Base-by-base conservation (phyloP, 2,329 filamentous ascomycete species). In the Pseudogymnoascus sp. region DNA sequence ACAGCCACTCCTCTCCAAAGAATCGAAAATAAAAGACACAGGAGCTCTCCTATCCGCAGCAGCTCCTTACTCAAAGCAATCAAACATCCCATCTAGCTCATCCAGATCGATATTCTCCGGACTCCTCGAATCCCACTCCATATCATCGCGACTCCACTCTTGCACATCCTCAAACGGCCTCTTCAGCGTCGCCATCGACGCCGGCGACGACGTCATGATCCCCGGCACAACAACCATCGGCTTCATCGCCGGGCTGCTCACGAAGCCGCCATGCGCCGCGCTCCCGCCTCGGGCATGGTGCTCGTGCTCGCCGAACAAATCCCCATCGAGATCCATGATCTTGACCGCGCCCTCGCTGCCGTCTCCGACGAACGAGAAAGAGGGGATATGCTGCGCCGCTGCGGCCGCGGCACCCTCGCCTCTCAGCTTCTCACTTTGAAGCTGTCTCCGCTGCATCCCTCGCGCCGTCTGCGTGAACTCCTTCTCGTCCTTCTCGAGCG, bases 381-480 rank as follows among this genome's bases (percentile, higher is more conserved):
- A 53, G 3, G 43, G 43, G 57, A 67, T 60, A 61, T 66, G 64
- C 62, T 68, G 68, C 63, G 71, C 67, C 35, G n/a, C n/a, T n/a
- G 71, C 69, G 4, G 39, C 53, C 11, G 61, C 62, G 8, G 68
- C 69, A 33, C 69, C 67, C 33, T 75, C 75, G 53, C 82, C 79
- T 61, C 78, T 79, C 66, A 86, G 83, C 67, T 83, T 78, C 58
- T 65, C 64, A 57, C 66, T 79, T 20, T 85, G 76, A 69, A 86
- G 87, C 64, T 82, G 78, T 71, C 83, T 85, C 63, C 73, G 73
- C 68, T 84, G 90, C 68, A 97, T 83, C 57, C 88, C 90, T 67
- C 91, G 90, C 14, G 94, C 94, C 1, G 92, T 97, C 75, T 96
- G 90, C 6, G 93, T 97, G 71, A 99, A 99, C 74, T 97, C 94